phyloP scores from a whole-genome alignment of 2,329 filamentous ascomycete genomes.

The Myriosclerotinia duriaeana region DNA sequence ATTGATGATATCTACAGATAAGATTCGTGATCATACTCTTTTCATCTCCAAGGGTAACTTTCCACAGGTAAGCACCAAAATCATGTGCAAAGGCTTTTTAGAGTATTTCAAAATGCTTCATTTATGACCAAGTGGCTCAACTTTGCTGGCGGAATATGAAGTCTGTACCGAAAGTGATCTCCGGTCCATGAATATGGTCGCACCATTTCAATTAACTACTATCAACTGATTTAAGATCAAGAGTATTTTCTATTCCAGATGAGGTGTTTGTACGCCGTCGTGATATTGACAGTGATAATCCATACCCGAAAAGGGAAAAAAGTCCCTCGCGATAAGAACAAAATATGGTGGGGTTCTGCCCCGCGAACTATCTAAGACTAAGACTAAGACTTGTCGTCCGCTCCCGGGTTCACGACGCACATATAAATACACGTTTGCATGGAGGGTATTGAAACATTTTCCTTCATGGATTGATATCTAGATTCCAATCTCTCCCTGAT shows the following conservation, averaged over 20 bases:
- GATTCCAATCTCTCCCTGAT: background rate
- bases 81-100: background rate
- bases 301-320: slow-evolving; percentile 36
- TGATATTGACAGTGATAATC: slow-evolving; percentile 15
- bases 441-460: background rate
- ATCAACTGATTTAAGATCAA: slow-evolving; percentile 4
- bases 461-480: background rate
- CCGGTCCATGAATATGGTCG: background rate
- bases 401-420: background rate
- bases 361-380: slow-evolving; percentile 22
- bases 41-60: background rate
- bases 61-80: background rate
- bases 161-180: background rate
- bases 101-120: background rate
- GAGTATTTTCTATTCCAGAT: slow-evolving; percentile 29
- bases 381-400: no score
- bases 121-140: slow-evolving; percentile 1
- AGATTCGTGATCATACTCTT: background rate
- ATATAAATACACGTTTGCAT: slow-evolving; percentile 1
- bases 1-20: background rate
- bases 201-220: background rate
- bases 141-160: background rate
- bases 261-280: slow-evolving; percentile 27
- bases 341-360: slow-evolving; percentile 28
- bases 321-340: slow-evolving; percentile 35